Base-by-base conservation (phyloP, 345 rosid species). In the Ceriops tagal region DNA sequence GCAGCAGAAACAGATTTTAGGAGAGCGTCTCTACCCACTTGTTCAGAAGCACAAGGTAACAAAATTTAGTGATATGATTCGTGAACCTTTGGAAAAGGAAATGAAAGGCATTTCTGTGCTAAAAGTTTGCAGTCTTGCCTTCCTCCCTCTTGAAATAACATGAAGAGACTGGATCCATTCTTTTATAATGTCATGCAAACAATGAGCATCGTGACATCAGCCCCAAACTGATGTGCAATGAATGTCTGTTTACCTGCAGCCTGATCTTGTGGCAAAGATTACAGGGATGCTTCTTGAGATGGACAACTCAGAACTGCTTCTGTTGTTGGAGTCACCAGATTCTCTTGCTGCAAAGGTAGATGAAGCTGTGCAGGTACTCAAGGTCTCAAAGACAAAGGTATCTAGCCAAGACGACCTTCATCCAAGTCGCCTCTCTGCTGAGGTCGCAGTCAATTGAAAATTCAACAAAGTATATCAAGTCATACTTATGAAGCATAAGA, bases 271-370 rank as follows among this genome's bases (percentile, higher is more conserved):
- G 18, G 80, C 88, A 15, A 91, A 91, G 78, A 87, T 91, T 34
- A 91, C 97, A 0, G 97, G 91, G 31, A 91, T 89, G 95, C 87
- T 91, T 65, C 61, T 89, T 73, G 90, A 87, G 83, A 87, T 86
- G 95, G 95, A 87, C 80, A 83, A 83, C 39, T 65, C 92, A 3
- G 92, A 91, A 59, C 74, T 89, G 75, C 80, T 88, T 4, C 75
- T 81, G 65, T 66, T 91, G 51, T 46, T 91, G 53, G 87, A 91
- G 67, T 86, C 97, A 4, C 89, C 92, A 0, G 85, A 87, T 55
- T 71, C 82, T 11, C 68, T 91, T 58, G 73, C 89, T 28, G 71
- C 76, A 34, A 88, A 81, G 72, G 90, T 89, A 37, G 78, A 84
- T n/a, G 97, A 89, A 81, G 95, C 95, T 18, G 79, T 83, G 58